These are phyloP conservation scores for Penicillium pulvis DNA, from an alignment of 495 filamentous ascomycete genomes.

Conservation along the genomic window DNA sequence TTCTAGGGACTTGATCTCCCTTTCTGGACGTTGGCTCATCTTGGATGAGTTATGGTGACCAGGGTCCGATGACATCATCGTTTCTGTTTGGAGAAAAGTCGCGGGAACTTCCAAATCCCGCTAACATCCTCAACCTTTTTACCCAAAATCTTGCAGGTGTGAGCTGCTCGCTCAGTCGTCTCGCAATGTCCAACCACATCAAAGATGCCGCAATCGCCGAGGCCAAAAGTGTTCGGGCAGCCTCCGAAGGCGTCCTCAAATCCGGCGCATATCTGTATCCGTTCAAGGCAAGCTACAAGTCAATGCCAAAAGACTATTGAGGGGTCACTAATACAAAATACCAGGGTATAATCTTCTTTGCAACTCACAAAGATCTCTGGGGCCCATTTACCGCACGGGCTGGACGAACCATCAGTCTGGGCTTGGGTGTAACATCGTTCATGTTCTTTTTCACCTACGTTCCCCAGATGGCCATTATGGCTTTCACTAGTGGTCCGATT, in stretches of 20 bases:
- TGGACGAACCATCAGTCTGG: constrained; percentile 68
- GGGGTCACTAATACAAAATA: background rate
- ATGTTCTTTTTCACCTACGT: constrained; percentile 93
- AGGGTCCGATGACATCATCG: background rate
- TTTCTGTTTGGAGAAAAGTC: background rate
- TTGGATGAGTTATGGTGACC: too few species aligned
- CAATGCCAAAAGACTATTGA: background rate
- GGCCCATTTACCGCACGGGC: constrained; percentile 71
- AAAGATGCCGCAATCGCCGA: constrained; percentile 47
- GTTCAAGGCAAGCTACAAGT: constrained; percentile 59
- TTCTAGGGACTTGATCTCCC: too few species aligned
- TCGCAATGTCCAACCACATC: constrained; percentile 44
- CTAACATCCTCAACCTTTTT: background rate
- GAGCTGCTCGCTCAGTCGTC: background rate
- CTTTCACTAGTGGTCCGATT: constrained; percentile 81
- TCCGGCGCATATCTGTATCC: constrained; percentile 87
- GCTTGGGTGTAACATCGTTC: constrained; percentile 66
- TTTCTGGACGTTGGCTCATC: too few species aligned
- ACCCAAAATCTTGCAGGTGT: background rate
- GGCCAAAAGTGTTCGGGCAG: constrained; percentile 36
- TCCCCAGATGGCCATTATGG: constrained; percentile 78
- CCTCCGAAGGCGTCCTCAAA: constrained; percentile 63
- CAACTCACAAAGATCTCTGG: constrained; percentile 48
- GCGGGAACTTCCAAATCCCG: background rate
- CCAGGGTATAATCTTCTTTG: constrained; percentile 79